A percentile compares a stretch with the other conserved stretches of the same genome.
These are phyloP conservation scores for Globisporangium yorkense DNA, from an alignment of 352 stramenopile species.

Conservation along the genomic window DNA sequence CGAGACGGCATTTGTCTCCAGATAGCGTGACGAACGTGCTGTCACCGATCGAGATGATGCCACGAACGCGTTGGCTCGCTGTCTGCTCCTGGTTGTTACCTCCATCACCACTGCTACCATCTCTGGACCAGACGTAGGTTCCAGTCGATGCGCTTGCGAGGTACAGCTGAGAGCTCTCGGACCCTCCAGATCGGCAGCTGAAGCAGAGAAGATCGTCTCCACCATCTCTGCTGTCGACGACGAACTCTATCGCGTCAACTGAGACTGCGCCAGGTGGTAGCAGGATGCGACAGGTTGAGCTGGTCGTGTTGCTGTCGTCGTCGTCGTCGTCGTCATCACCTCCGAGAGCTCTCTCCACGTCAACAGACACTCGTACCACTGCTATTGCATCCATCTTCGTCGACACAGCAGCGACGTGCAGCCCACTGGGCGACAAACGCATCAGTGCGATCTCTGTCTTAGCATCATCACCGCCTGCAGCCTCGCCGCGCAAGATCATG, in stretches of 20 bases:
- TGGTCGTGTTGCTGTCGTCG: background rate
- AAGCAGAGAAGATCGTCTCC: constrained; percentile 3
- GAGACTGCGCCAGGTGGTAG: constrained; percentile 1
- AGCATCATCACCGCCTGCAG: background rate
- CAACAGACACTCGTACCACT: constrained; percentile 3
- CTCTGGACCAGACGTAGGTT: constrained; percentile 1
- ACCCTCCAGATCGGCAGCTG: background rate
- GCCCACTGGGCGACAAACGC: constrained; percentile 20
- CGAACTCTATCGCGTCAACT: constrained; percentile 9
- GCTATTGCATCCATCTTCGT: constrained; percentile 17
- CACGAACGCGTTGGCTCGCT: background rate
- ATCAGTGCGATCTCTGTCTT: constrained; percentile 20
- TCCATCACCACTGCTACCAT: background rate
- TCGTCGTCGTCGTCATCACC: background rate
- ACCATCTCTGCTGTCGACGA: background rate
- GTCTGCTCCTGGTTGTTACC: background rate
- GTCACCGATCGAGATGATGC: background rate
- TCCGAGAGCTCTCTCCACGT: background rate
- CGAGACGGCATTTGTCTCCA: constrained; percentile 2
- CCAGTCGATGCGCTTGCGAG: background rate
- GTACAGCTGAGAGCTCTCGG: background rate
- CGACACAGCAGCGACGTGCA: constrained; percentile 17
- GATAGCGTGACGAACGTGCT: constrained; percentile 5
- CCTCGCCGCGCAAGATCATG: background rate
- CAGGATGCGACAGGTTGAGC: background rate